Conservation (phyloP, 2,329 filamentous ascomycete genomes). For the Pleurostoma richardsiae region DNA sequence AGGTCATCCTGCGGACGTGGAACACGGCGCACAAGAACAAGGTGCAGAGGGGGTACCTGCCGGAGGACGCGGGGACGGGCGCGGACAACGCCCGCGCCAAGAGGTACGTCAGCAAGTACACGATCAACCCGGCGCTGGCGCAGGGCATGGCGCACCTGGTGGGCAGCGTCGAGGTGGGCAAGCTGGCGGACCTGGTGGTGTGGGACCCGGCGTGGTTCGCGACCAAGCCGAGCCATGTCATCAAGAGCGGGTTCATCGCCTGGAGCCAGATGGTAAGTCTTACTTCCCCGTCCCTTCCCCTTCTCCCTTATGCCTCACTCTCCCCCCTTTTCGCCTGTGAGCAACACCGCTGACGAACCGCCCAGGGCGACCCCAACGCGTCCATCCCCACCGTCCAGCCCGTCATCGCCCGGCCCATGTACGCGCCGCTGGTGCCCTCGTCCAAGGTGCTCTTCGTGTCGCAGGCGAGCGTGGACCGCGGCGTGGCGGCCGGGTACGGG, state of each 20-base stretch:
- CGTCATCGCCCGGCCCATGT: conserved; percentile 80
- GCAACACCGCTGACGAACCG: not conserved
- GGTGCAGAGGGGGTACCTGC: conserved; percentile 68
- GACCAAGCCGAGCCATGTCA: conserved; percentile 72
- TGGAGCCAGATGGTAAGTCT: conserved; percentile 72
- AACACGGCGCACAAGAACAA: conserved; percentile 98
- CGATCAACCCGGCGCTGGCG: conserved; percentile 85
- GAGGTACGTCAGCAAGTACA: conserved; percentile 92
- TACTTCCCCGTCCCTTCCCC: not conserved
- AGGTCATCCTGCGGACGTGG: conserved; percentile 91
- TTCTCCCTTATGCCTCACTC: not conserved
- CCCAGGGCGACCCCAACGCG: conserved; percentile 72
- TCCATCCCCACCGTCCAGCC: conserved; percentile 88
- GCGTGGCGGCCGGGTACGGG: conserved; percentile 65
- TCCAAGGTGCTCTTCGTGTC: conserved; percentile 83
- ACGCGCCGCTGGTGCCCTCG: conserved; percentile 65
- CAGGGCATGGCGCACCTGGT: conserved; percentile 87
- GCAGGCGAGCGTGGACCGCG: conserved; percentile 61
- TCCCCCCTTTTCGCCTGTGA: not conserved
- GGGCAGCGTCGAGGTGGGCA: conserved; percentile 83
- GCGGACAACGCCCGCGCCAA: conserved; percentile 92
- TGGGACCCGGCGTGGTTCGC: conserved; percentile 87
- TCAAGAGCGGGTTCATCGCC: conserved; percentile 85
- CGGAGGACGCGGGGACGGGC: conserved; percentile 71
- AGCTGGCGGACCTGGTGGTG: conserved; percentile 81